Conservation (phyloP, 495 filamentous ascomycete species). For the Daldinia loculata region DNA sequence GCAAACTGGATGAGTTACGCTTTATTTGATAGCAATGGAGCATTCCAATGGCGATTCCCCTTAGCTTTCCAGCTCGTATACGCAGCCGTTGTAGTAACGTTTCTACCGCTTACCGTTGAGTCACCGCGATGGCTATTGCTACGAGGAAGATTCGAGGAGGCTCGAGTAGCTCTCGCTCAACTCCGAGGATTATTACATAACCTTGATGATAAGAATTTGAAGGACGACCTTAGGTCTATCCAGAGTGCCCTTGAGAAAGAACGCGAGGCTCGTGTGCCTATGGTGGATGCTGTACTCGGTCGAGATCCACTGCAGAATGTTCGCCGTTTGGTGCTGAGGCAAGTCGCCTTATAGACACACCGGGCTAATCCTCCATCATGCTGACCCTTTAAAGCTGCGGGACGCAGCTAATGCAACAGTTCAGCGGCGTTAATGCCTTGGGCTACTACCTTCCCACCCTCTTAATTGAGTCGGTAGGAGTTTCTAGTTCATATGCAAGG, state of each 20-base stretch:
- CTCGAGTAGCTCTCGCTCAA: constrained; percentile 36
- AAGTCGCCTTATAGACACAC: constrained; percentile 4
- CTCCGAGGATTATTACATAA: constrained; percentile 34
- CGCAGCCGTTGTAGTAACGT: constrained; percentile 40
- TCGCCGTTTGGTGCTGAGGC: constrained; percentile 41
- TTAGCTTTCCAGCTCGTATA: constrained; percentile 52
- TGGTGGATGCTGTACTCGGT: constrained; percentile 28
- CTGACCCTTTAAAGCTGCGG: constrained; percentile 36
- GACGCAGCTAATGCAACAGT: constrained; percentile 49
- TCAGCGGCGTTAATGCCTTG: constrained; percentile 42
- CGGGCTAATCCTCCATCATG: not conserved
- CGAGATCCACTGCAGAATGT: constrained; percentile 37
- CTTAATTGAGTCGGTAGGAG: constrained; percentile 42
- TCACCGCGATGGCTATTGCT: constrained; percentile 46
- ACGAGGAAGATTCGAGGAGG: constrained; percentile 40
- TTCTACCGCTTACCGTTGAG: constrained; percentile 42
- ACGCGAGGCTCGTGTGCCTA: constrained; percentile 24
- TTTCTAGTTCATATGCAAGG: constrained; percentile 38
- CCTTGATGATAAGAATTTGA: constrained; percentile 39
- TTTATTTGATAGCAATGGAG: constrained; percentile 39
- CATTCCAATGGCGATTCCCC: constrained; percentile 53
- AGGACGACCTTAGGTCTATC: constrained; percentile 41
- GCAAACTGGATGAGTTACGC: constrained; percentile 50
- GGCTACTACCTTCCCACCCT: constrained; percentile 47
- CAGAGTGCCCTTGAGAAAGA: constrained; percentile 38